phyloP scores from a whole-genome alignment of 805 yeast species.

The Tetrapisispora pingtungensis region DNA sequence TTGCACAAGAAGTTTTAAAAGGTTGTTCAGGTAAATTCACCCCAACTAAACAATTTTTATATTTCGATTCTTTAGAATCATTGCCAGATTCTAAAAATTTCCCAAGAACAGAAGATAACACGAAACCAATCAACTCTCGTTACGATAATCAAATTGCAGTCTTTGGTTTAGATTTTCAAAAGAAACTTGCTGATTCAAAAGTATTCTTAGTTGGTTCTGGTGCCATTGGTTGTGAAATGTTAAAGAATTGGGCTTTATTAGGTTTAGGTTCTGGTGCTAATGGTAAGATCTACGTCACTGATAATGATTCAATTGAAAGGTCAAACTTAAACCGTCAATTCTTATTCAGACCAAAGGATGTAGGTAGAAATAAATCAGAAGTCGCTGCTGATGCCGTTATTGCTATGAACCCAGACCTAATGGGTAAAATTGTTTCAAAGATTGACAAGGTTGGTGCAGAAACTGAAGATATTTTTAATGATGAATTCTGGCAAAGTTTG shows the following conservation, averaged over 20 bases:
- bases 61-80: slow-evolving; percentile 90
- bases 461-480: slow-evolving; percentile 78
- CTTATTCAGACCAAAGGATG: slow-evolving; percentile 88
- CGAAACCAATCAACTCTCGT: slow-evolving; percentile 68
- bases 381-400: slow-evolving; percentile 80
- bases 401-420: slow-evolving; percentile 76
- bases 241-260: slow-evolving; percentile 95
- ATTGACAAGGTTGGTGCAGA: slow-evolving; percentile 90
- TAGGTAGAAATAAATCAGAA: slow-evolving; percentile 82
- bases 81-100: slow-evolving; percentile 52
- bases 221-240: slow-evolving; percentile 98
- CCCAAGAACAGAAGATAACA: slow-evolving; percentile 59
- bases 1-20: slow-evolving; percentile 94
- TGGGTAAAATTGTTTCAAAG: slow-evolving; percentile 63
- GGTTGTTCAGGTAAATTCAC: slow-evolving; percentile 91
- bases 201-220: slow-evolving; percentile 94
- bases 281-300: slow-evolving; percentile 80
- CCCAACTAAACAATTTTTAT: slow-evolving; percentile 87
- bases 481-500: slow-evolving; percentile 70
- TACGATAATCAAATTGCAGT: slow-evolving; percentile 96
- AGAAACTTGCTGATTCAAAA: slow-evolving; percentile 60
- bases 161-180: slow-evolving; percentile 72
- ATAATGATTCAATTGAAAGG: slow-evolving; percentile 90
- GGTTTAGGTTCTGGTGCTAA: slow-evolving; percentile 89
- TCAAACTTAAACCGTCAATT: slow-evolving; percentile 95